Evolutionary conservation across 257 asterid genomes (phyloP).

Genomic region (Primulina tabacum): DNA sequence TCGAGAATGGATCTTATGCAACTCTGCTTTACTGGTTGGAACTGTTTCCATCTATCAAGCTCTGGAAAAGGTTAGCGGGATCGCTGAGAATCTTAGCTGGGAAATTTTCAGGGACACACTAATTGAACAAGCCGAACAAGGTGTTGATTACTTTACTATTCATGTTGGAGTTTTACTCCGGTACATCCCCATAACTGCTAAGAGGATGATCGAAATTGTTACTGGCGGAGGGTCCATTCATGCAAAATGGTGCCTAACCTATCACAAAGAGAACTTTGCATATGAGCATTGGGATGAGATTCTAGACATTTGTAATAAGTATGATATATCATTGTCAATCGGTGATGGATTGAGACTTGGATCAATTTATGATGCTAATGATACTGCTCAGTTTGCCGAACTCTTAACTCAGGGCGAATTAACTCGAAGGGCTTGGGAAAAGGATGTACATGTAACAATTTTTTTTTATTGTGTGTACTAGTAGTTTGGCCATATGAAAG

Average conservation of each 20-base stretch:
- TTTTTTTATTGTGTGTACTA: too few species aligned
- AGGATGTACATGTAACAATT: conserved; percentile 79
- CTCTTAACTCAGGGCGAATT: conserved; percentile 93
- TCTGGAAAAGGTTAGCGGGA: conserved; percentile 80
- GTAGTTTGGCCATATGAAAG: too few species aligned
- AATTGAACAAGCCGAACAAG: conserved; percentile 97
- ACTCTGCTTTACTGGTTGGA: conserved; percentile 92
- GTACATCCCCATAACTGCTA: conserved; percentile 87
- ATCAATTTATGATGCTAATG: conserved; percentile 92
- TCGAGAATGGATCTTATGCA: conserved; percentile 98
- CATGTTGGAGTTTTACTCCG: conserved; percentile 94
- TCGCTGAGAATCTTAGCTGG: conserved; percentile 92
- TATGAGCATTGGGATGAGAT: conserved; percentile 98
- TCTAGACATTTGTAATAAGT: conserved; percentile 86
- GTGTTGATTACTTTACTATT: conserved; percentile 93
- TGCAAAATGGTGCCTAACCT: conserved; percentile 96
- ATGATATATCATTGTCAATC: conserved; percentile 81
- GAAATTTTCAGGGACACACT: conserved; percentile 82
- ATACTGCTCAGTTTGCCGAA: conserved; percentile 92
- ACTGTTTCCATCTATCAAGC: conserved; percentile 98
- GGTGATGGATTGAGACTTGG: conserved; percentile 99
- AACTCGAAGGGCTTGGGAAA: conserved; percentile 93
- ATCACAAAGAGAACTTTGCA: conserved; percentile 92
- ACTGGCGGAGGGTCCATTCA: conserved; percentile 97
- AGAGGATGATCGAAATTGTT: conserved; percentile 91